These are phyloP conservation scores for Flaveria sonorensis DNA, from an alignment of 129 eudicot species.

Conservation along the genomic window DNA sequence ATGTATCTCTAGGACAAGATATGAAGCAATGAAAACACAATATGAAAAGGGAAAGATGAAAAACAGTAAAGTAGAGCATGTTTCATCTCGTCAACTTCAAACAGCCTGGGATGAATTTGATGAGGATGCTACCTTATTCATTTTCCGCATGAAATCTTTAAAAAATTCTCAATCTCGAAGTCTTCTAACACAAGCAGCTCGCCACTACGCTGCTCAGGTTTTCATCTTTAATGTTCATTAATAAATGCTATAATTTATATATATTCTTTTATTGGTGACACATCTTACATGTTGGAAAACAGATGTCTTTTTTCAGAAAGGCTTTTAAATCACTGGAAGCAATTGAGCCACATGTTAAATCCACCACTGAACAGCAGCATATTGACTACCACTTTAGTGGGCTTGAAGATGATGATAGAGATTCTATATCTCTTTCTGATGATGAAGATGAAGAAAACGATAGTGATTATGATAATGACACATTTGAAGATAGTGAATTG, in stretches of 20 bases:
- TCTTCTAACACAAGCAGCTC: slow-evolving; percentile 87
- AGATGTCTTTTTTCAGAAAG: slow-evolving; percentile 73
- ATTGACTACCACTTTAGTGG: slow-evolving; percentile 80
- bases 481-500: slow-evolving; percentile 49
- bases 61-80: slow-evolving; percentile 51
- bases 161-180: slow-evolving; percentile 83
- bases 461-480: slow-evolving; percentile 46
- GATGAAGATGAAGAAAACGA: slow-evolving; percentile 46
- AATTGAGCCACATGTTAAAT: slow-evolving; percentile 75
- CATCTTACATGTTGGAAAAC: slow-evolving; percentile 40
- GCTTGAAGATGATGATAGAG: slow-evolving; percentile 67
- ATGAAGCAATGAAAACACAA: slow-evolving; percentile 52
- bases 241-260: background rate
- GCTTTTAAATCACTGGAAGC: slow-evolving; percentile 69
- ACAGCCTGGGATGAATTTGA: slow-evolving; percentile 77
- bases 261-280: slow-evolving; percentile 2
- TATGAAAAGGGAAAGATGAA: slow-evolving; percentile 64
- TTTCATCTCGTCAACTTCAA: slow-evolving; percentile 60
- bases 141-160: slow-evolving; percentile 87
- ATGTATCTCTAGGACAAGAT: slow-evolving; percentile 47
- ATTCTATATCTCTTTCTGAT: slow-evolving; percentile 37
- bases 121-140: slow-evolving; percentile 65
- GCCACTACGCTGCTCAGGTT: slow-evolving; percentile 97
- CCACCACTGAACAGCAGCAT: slow-evolving; percentile 62
- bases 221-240: slow-evolving; percentile 1